phyloP scores from a whole-genome alignment of 2,329 filamentous ascomycete species.

The Neonectria hederae region DNA sequence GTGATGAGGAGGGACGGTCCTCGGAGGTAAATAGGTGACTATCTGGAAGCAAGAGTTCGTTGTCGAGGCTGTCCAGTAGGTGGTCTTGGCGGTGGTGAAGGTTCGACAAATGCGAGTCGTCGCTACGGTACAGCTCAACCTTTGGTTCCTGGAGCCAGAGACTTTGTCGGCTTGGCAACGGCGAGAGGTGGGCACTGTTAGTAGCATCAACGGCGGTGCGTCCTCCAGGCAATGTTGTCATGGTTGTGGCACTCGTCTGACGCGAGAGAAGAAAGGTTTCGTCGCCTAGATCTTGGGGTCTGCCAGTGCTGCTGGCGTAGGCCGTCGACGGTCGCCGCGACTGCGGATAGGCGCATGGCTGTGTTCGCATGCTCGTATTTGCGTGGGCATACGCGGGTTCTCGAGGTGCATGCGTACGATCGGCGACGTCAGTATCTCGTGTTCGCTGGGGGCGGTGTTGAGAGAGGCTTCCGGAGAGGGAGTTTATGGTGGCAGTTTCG shows the following conservation, averaged over 20 bases:
- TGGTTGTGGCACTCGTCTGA: constrained; percentile 38
- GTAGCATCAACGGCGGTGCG: constrained; percentile 21
- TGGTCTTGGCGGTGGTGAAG: constrained; percentile 33
- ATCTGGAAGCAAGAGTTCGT: constrained; percentile 35
- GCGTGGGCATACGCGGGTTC: constrained; percentile 32
- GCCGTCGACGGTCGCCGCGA: constrained; percentile 29
- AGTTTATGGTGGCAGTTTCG: constrained; percentile 42
- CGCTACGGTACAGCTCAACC: constrained; percentile 28
- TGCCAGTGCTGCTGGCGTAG: constrained; percentile 21
- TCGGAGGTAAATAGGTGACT: constrained; percentile 23
- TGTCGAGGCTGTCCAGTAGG: constrained; percentile 36
- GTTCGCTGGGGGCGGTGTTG: constrained; percentile 23
- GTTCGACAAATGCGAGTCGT: constrained; percentile 24
- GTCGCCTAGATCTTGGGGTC: constrained; percentile 30
- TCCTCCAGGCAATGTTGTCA: constrained; percentile 21
- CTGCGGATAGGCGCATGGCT: constrained; percentile 28
- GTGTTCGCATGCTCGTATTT: constrained; percentile 29
- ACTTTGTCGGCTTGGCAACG: constrained; percentile 19
- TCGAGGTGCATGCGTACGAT: constrained; percentile 28
- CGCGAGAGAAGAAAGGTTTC: constrained; percentile 40
- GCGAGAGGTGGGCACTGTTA: constrained; percentile 15
- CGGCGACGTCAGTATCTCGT: constrained; percentile 19
- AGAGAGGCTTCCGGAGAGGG: constrained; percentile 33
- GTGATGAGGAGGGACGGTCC: constrained; percentile 42
- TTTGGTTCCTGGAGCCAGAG: constrained; percentile 32